phyloP scores from a whole-genome alignment of 176 grass and related monocot species.

The Carex pumila region DNA sequence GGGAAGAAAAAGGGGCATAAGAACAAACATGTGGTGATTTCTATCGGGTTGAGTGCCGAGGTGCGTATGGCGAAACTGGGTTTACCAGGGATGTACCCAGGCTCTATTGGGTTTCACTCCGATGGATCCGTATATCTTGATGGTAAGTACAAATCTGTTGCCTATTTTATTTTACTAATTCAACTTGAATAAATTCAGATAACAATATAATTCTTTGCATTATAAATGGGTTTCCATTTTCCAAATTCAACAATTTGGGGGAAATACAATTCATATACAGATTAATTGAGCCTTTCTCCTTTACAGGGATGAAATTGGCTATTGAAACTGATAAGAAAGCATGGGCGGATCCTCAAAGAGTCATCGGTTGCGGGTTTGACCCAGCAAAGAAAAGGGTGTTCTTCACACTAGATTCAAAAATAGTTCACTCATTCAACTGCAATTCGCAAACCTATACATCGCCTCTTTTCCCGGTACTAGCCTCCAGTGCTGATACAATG shows the following conservation, averaged over 20 bases:
- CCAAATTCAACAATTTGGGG: background rate
- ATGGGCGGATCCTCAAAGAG: constrained; percentile 71
- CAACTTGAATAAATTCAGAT: background rate
- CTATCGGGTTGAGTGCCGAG: constrained; percentile 44
- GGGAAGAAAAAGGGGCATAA: constrained; percentile 31
- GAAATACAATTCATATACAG: background rate
- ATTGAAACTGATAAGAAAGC: constrained; percentile 60
- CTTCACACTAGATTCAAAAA: constrained; percentile 82
- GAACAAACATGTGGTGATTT: constrained; percentile 38
- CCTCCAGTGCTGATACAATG: constrained; percentile 69
- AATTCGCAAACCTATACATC: constrained; percentile 58
- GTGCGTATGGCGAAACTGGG: constrained; percentile 6
- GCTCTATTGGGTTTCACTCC: constrained; percentile 90
- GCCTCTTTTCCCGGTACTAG: constrained; percentile 65
- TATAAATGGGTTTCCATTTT: background rate
- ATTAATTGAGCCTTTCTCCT: background rate
- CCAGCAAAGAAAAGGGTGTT: constrained; percentile 80
- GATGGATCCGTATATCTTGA: constrained; percentile 77
- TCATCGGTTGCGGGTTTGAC: constrained; percentile 81
- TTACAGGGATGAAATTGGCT: constrained; percentile 76
- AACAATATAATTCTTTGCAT: background rate
- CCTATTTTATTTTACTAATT: background rate
- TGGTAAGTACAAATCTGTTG: constrained; percentile 32
- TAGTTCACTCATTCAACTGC: constrained; percentile 67
- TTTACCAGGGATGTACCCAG: constrained; percentile 52